Conservation (phyloP, 1,139 yeast genomes). For the Geotrichum europaeum region DNA sequence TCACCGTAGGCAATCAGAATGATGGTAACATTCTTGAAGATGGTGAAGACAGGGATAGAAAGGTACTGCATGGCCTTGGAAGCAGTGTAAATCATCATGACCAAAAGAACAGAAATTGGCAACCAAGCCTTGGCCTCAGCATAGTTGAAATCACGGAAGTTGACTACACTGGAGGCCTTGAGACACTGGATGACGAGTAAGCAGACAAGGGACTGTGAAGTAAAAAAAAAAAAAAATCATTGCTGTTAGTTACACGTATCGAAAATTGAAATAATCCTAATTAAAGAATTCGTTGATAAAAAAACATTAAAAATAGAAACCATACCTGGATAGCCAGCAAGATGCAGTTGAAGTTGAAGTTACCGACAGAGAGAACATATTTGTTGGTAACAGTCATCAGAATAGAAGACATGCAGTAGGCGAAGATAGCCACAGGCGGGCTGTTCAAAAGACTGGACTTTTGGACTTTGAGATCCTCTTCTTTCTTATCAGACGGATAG, state of each 20-base stretch:
- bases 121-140: conserved; percentile 89
- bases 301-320: not conserved
- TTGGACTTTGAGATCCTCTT: conserved; percentile 14
- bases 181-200: conserved; percentile 62
- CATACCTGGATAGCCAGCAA: conserved; percentile 47
- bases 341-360: conserved; percentile 86
- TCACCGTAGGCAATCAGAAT: conserved; percentile 97
- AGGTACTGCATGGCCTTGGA: conserved; percentile 90
- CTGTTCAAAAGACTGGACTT: conserved; percentile 45
- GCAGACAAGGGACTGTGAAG: conserved; percentile 69
- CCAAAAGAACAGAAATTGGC: conserved; percentile 85
- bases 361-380: conserved; percentile 75
- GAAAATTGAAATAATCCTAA: not conserved
- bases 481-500: conserved; percentile 17
- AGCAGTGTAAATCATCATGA: conserved; percentile 91
- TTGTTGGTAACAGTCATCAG: conserved; percentile 98
- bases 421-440: conserved; percentile 76
- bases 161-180: conserved; percentile 69
- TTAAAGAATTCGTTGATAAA: not conserved
- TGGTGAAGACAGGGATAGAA: conserved; percentile 92
- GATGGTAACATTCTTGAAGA: conserved; percentile 94
- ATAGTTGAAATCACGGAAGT: conserved; percentile 76
- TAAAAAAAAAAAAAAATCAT: conserved; percentile 24
- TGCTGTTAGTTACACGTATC: not conserved
- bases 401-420: conserved; percentile 89